Evolutionary conservation across 2,329 filamentous ascomycete species (phyloP).

Genomic region (Curvularia hawaiiensis): DNA sequence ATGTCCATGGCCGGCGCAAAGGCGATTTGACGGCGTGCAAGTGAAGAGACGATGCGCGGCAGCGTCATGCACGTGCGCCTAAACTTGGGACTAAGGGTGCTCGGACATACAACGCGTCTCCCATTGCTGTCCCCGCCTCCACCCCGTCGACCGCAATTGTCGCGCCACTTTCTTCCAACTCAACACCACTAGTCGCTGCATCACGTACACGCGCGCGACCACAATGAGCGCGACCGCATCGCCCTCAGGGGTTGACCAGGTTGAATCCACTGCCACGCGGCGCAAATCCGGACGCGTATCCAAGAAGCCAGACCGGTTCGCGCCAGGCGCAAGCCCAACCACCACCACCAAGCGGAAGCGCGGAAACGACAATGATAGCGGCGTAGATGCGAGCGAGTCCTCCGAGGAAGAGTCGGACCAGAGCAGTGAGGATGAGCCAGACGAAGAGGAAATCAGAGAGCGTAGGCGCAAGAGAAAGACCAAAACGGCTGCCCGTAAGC

Average conservation of each 20-base stretch:
- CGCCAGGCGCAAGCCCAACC: conserved; percentile 36
- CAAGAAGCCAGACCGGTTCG: conserved; percentile 44
- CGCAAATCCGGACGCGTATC: conserved; percentile 50
- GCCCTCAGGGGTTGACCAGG: conserved; percentile 31
- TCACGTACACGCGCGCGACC: conserved; percentile 23
- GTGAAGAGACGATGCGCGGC: conserved; percentile 4
- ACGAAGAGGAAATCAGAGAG: conserved; percentile 48
- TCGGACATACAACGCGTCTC: conserved; percentile 25
- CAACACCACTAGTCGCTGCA: conserved; percentile 11
- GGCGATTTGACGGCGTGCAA: neutral
- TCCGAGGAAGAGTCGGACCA: conserved; percentile 39
- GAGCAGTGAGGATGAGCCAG: conserved; percentile 46
- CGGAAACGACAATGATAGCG: conserved; percentile 36
- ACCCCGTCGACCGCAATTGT: conserved; percentile 27
- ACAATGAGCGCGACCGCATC: conserved; percentile 41
- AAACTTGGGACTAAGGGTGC: conserved; percentile 23
- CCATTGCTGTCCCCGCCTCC: conserved; percentile 25
- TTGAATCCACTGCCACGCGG: conserved; percentile 39
- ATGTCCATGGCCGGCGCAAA: neutral
- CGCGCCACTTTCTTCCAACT: conserved; percentile 17
- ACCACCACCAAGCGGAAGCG: conserved; percentile 47
- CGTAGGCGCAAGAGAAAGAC: conserved; percentile 41
- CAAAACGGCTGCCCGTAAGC: conserved; percentile 42
- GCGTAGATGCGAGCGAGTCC: conserved; percentile 33
- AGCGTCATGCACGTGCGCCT: conserved; percentile 17